Conservation (phyloP, 169 alveolate species). For the Eimeria necatrix region DNA sequence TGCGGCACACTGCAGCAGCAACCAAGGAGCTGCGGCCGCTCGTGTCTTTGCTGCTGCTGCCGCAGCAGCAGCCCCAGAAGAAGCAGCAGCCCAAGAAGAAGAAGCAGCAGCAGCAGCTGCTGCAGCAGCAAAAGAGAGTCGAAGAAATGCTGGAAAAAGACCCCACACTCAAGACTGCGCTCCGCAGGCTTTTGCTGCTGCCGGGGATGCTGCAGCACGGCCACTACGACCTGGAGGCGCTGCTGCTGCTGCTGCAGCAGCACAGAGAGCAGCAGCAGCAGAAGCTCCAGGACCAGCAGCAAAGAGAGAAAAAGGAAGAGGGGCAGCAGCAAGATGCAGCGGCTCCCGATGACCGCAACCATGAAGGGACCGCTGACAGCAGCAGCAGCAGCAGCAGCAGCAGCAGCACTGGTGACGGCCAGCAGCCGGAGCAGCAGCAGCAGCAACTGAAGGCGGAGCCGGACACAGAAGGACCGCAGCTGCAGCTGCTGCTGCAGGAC, state of each 20-base stretch:
- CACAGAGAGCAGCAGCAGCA: slow-evolving; percentile 17
- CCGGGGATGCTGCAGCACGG: slow-evolving; percentile 37
- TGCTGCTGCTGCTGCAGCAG: slow-evolving; percentile 45
- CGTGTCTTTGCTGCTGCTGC: slow-evolving; percentile 4
- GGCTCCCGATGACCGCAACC: too few relatives aligned
- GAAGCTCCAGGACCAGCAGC: neutral
- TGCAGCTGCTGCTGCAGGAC: neutral
- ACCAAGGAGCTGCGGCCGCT: slow-evolving; percentile 17
- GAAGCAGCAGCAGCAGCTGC: slow-evolving; percentile 15
- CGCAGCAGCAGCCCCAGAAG: neutral
- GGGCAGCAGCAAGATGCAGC: neutral
- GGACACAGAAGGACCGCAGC: neutral
- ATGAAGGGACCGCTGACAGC: too few relatives aligned
- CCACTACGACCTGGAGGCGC: neutral
- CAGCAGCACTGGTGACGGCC: too few relatives aligned
- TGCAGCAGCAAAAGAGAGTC: neutral
- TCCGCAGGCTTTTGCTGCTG: neutral
- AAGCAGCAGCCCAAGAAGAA: neutral
- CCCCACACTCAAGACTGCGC: neutral
- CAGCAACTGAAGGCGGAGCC: neutral
- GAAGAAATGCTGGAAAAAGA: neutral
- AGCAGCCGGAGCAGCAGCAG: neutral
- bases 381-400: too few relatives aligned
- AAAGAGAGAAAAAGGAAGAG: neutral
- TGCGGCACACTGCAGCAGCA: neutral